Base-by-base conservation (phyloP, 1,139 yeast species). In the Debaryomyces udenii region DNA sequence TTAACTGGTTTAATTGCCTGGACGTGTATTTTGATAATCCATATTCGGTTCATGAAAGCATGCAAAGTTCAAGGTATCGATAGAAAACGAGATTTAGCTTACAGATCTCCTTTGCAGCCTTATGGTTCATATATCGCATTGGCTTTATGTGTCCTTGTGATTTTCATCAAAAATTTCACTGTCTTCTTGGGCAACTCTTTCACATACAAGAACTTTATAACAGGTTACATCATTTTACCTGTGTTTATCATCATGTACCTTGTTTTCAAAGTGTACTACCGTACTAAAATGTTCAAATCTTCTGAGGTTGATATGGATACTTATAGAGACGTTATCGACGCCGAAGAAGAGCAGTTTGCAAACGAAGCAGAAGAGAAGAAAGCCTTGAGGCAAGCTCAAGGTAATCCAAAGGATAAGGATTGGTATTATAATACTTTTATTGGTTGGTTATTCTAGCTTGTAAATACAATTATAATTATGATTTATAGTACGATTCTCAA, bases 181-280 rank as follows among this genome's bases (percentile, higher is more conserved):
- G 90, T 80, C 3, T 84, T 85, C 65, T 66, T 85, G 53, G 77
- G 74, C 37, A 57, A 64, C 40, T 46, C 44, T 35, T 82, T 82
- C 61, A 78, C 73, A 56, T 81, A 76, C 66, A 80, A 74, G 65
- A 66, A 70, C 26, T 85, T 86, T 56, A 82, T 86, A 55, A 84
- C 93, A 30, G 90, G 91, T 37, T 86, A 86, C 67, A 83, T 86
- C 57, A 87, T 87, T 38, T 71, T 86, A 42, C 93, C 93, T 24
- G 80, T 83, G 20, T 86, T 76, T 53, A 39, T 82, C 31, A 60
- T 78, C 37, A 68, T 78, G 51, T 74, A 67, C 50, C 55, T 76
- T 45, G 88, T 85, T 6, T 83, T 81, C 70, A 85, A 83, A 63
- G 9, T 82, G 34, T 52, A 66, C 48, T 62, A 65, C 62, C 81